These are phyloP conservation scores for Mortierella sp. DNA, from an alignment of 371 early-diverging fungal species.

Conservation along the genomic window DNA sequence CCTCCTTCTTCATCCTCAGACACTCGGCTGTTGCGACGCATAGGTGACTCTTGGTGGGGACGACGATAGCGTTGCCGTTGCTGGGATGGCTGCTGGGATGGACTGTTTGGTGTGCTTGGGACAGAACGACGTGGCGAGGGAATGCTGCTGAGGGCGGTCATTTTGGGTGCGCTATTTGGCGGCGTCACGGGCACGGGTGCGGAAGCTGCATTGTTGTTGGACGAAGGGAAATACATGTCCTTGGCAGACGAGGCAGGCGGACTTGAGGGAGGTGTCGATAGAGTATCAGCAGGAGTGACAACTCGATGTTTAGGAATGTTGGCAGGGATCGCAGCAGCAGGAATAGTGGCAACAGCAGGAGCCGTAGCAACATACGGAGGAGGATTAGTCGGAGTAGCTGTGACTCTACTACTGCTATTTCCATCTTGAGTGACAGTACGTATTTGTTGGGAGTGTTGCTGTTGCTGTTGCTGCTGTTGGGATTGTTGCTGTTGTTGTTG, in stretches of 20 bases:
- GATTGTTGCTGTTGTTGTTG: not conserved
- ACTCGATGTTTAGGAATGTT: not conserved
- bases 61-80: slow-evolving; percentile 4
- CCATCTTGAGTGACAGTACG: not conserved
- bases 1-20: slow-evolving; percentile 9
- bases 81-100: not conserved
- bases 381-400: not conserved
- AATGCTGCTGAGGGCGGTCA: not conserved
- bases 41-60: not conserved
- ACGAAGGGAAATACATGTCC: slow-evolving; percentile 15
- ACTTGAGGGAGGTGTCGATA: slow-evolving; percentile 33
- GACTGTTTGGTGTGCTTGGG: not conserved
- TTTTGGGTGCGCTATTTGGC: not conserved
- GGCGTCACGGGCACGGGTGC: not conserved
- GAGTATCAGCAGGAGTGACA: slow-evolving; percentile 10
- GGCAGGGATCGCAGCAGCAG: not conserved
- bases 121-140: no score
- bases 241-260: slow-evolving; percentile 12
- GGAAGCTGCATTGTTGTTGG: slow-evolving; percentile 2
- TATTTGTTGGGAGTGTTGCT: not conserved
- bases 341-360: not conserved
- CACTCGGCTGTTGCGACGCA: not conserved
- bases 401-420: not conserved
- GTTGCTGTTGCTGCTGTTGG: not conserved
- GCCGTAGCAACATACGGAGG: no score